Evolutionary conservation across 306 rosid species (phyloP).

Genomic region (Fagus sylvatica): DNA sequence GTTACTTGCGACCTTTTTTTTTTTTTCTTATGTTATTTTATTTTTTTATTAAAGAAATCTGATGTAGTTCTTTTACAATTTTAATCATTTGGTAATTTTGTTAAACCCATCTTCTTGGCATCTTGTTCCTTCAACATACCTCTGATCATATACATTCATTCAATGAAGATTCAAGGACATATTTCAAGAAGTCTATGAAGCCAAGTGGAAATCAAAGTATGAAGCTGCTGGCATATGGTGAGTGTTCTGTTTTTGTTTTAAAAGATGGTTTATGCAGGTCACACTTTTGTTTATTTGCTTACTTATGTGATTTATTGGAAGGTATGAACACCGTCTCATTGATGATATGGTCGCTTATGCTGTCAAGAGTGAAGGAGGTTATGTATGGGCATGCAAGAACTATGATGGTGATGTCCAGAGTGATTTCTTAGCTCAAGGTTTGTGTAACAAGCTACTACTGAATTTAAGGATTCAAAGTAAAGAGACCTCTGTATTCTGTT

Average conservation of each 20-base stretch:
- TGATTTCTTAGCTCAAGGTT: slow-evolving; percentile 98
- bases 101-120: neutral
- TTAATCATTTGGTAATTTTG: neutral
- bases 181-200: slow-evolving; percentile 96
- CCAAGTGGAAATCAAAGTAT: slow-evolving; percentile 84
- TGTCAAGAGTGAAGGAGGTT: slow-evolving; percentile 96
- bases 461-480: neutral
- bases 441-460: slow-evolving; percentile 7
- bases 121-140: neutral
- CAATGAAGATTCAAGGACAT: slow-evolving; percentile 93
- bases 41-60: neutral
- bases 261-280: neutral
- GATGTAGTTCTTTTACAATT: neutral
- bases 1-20: slow-evolving; percentile 11
- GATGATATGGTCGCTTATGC: slow-evolving; percentile 99
- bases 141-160: slow-evolving; percentile 23
- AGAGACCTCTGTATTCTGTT: neutral
- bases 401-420: slow-evolving; percentile 99
- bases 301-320: slow-evolving; percentile 37
- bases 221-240: slow-evolving; percentile 98
- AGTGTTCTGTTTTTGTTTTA: slow-evolving; percentile 20
- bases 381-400: slow-evolving; percentile 99
- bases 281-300: slow-evolving; percentile 13
- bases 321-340: slow-evolving; percentile 99
- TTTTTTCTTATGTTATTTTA: neutral